Evolutionary conservation across 306 rosid species (phyloP), one percentile per base, ranked within the genome.

Genomic region (Vigna nakashimae): DNA sequence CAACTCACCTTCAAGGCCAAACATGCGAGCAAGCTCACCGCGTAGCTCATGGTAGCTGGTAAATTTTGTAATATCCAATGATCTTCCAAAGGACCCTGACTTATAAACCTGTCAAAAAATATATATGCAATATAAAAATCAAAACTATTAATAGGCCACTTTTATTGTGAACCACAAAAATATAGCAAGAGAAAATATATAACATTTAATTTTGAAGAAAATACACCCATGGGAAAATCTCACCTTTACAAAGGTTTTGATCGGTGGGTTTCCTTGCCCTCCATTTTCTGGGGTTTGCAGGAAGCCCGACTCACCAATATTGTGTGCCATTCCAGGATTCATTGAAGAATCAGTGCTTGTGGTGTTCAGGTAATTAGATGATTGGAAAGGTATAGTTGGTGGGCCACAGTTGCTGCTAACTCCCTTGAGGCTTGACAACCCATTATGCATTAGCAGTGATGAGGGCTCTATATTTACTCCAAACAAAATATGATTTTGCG

Each of bases 401-500:
- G 97, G 79, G 76, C 85, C 87, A 72, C 84, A 62, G 52, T 92
- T 91, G 16, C 88, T 79, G 77, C 91, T 71, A 28, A 82, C 58
- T 20, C 82, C 92, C 82, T 92, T 90, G 74, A 88, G 88, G 69
- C 81, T 87, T 28, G 99, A 84, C 86, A 92, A 86, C 77, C 94
- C 97, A 42, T 87, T 88, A 81, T 90, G 96, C 87, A 92, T 70
- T 46, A 92, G 79, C 58, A 90, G 93, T 60, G 97, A 86, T 5
- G 98, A 87, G 17, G 93, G 89, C 20, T 94, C 98, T 82, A 94
- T 92, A 79, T 91, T 92, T 38, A 95, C 92, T 53, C 99, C 99
- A 63, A 95, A 95, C 60, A 95, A 76, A 83, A 95, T 89, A 86
- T 89, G 90, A 82, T 89, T 87, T 68, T 92, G 98, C 1, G 99